Conservation (phyloP, 2,329 filamentous ascomycete genomes). For the Fusarium sp. region DNA sequence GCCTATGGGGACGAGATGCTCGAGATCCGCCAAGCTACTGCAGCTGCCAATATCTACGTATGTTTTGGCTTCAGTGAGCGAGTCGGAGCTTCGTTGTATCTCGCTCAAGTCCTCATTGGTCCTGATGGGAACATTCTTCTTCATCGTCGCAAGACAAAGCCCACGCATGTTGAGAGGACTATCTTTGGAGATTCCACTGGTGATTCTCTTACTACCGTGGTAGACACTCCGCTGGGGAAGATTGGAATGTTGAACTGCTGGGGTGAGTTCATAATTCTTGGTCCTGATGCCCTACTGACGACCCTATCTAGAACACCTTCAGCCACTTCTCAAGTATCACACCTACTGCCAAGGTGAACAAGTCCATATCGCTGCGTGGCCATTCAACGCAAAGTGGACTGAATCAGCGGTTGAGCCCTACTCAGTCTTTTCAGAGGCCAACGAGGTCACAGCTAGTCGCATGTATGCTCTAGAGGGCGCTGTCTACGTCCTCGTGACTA, state of each 20-base stretch:
- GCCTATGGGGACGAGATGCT: background rate
- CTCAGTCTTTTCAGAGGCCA: slow-evolving; percentile 33
- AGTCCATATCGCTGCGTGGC: slow-evolving; percentile 59
- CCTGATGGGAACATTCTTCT: slow-evolving; percentile 49
- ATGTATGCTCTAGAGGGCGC: slow-evolving; percentile 64
- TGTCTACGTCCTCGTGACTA: slow-evolving; percentile 61
- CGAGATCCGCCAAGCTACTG: background rate
- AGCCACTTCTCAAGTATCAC: slow-evolving; percentile 57
- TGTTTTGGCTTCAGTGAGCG: background rate
- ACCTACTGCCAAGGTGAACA: slow-evolving; percentile 53
- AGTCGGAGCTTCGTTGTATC: background rate
- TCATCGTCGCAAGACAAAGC: slow-evolving; percentile 59
- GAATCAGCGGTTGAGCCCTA: slow-evolving; percentile 30
- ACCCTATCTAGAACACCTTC: slow-evolving; percentile 52
- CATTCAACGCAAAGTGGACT: slow-evolving; percentile 27
- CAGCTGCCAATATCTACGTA: background rate
- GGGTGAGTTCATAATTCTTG: background rate
- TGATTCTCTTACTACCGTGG: slow-evolving; percentile 50
- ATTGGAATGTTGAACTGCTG: slow-evolving; percentile 55
- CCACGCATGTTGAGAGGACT: slow-evolving; percentile 59
- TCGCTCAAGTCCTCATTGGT: slow-evolving; percentile 50
- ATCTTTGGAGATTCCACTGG: slow-evolving; percentile 56
- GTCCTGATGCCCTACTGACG: background rate
- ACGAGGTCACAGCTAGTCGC: slow-evolving; percentile 50
- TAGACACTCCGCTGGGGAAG: slow-evolving; percentile 46